Percentiles rank a stretch among this genome's conserved stretches.
phyloP scores from a whole-genome alignment of 2,329 filamentous ascomycete species.

The Fusarium albosuccineum region DNA sequence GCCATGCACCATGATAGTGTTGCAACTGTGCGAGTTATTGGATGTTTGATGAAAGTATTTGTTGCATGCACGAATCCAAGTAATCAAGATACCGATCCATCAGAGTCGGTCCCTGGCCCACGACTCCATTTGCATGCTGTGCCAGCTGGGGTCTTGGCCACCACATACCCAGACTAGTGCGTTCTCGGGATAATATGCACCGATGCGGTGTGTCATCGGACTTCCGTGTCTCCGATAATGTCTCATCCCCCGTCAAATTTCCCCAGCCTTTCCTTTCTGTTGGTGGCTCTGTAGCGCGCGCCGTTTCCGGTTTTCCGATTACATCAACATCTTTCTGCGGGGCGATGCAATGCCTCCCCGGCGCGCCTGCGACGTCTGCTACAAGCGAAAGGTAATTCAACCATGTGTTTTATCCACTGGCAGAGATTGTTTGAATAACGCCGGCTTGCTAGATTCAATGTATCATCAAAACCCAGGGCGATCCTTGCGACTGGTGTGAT shows the following conservation, averaged over 20 bases:
- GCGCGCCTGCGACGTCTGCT: slow-evolving; percentile 36
- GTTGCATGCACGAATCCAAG: not conserved
- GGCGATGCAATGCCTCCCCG: slow-evolving; percentile 33
- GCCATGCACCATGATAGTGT: not conserved
- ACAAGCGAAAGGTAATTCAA: slow-evolving; percentile 38
- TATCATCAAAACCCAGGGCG: slow-evolving; percentile 26
- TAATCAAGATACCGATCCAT: not conserved
- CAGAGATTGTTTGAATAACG: not conserved
- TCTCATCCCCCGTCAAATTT: not conserved
- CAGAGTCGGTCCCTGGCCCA: not conserved
- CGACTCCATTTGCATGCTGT: not conserved
- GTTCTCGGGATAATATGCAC: not conserved
- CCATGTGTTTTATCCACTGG: not conserved
- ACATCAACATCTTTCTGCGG: slow-evolving; percentile 17
- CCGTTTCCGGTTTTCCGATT: slow-evolving; percentile 37
- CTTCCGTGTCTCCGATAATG: slow-evolving; percentile 15
- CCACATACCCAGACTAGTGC: not conserved
- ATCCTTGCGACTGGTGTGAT: slow-evolving; percentile 42
- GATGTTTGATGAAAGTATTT: slow-evolving; percentile 1
- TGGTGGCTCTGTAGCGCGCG: not conserved
- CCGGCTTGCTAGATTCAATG: slow-evolving; percentile 38
- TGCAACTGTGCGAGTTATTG: not conserved
- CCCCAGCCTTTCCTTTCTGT: slow-evolving; percentile 18
- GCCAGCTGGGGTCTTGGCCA: not conserved
- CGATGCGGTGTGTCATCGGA: slow-evolving; percentile 13